Evolutionary conservation across 495 filamentous ascomycete genomes (phyloP), one percentile per base, ranked within the genome.

Genomic region (Apiosordaria backusii): DNA sequence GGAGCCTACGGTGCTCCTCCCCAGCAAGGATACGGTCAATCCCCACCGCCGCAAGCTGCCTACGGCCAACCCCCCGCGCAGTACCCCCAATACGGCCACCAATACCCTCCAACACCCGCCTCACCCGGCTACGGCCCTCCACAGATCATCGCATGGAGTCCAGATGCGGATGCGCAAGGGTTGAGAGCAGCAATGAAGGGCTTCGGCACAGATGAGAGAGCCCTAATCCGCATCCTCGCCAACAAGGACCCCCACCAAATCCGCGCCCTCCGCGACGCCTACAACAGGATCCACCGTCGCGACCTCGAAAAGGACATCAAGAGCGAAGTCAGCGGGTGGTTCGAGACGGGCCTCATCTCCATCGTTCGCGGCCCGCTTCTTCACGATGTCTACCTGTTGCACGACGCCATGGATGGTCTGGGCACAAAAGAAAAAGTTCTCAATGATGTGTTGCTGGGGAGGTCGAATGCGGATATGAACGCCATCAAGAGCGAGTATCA

Each of bases 141-240:
- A 3, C 85, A 87, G 69, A 75, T 82, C 21, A 90, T 90, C 24
- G 82, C 81, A 4, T 89, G 85, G 72, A 87, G 93, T 64, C 87
- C 83, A 59, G 81, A 77, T 2, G 72, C 76, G 1, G 86, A 96
- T 64, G 90, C 91, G 0, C 84, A 92, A 59, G 82, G 76, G 9
- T 81, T 96, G 23, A 83, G 91, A 61, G 85, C 84, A 70, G 92
- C 94, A 2, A 96, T 96, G 90, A 96, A 96, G 79, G 92, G 93
- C 7, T 89, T 95, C 65, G 93, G 93, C 54, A 97, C 93, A 0
- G 87, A 97, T 70, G 93, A 97, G 75, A 86, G 85, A 60, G 75
- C 84, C 0, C 80, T 97, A 0, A 90, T 93, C 70, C 76, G 79
- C 0, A 77, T 89, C 18, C 79, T 98, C 22, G 79, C 87, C 0